These are phyloP conservation scores for Grosmannia serpens DNA, from an alignment of 2,329 filamentous ascomycete species.

Conservation along the genomic window DNA sequence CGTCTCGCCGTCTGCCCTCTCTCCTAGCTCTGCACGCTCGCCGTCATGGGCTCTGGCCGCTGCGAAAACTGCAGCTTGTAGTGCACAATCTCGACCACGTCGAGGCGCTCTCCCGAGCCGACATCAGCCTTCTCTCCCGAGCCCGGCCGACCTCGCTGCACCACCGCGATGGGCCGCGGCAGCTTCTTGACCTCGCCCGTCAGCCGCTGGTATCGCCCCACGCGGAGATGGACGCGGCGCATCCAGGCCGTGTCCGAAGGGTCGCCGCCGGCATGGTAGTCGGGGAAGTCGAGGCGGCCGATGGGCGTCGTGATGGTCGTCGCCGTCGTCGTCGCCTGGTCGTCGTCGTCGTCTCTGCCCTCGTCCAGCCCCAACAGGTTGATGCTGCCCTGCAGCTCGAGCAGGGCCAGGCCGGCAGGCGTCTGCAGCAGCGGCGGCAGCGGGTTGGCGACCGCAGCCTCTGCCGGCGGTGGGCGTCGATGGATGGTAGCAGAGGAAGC, in stretches of 20 bases:
- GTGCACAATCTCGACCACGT: slow-evolving; percentile 79
- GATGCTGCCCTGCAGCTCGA: slow-evolving; percentile 88
- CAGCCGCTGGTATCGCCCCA: slow-evolving; percentile 80
- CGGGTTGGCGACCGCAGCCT: slow-evolving; percentile 30
- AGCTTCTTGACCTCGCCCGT: slow-evolving; percentile 86
- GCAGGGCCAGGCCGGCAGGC: slow-evolving; percentile 74
- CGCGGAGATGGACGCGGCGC: slow-evolving; percentile 78
- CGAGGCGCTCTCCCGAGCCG: slow-evolving; percentile 41
- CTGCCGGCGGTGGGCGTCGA: slow-evolving; percentile 16
- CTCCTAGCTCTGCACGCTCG: not conserved
- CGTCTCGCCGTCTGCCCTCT: too few species aligned
- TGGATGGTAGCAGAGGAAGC: slow-evolving; percentile 24
- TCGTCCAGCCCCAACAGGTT: slow-evolving; percentile 36
- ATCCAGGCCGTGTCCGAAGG: slow-evolving; percentile 59
- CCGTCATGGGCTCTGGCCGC: slow-evolving; percentile 73
- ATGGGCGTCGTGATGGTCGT: slow-evolving; percentile 32
- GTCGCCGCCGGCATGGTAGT: slow-evolving; percentile 43
- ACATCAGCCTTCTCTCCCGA: slow-evolving; percentile 14
- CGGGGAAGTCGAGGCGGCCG: slow-evolving; percentile 31
- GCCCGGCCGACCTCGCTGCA: slow-evolving; percentile 36
- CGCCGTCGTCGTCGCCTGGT: slow-evolving; percentile 10
- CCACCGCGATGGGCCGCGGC: slow-evolving; percentile 64
- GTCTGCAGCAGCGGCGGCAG: slow-evolving; percentile 79
- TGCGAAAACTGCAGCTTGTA: slow-evolving; percentile 78
- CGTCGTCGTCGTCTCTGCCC: slow-evolving; percentile 5